phyloP scores from a whole-genome alignment of 2,329 filamentous ascomycete genomes.

The Fusarium xylarioides region DNA sequence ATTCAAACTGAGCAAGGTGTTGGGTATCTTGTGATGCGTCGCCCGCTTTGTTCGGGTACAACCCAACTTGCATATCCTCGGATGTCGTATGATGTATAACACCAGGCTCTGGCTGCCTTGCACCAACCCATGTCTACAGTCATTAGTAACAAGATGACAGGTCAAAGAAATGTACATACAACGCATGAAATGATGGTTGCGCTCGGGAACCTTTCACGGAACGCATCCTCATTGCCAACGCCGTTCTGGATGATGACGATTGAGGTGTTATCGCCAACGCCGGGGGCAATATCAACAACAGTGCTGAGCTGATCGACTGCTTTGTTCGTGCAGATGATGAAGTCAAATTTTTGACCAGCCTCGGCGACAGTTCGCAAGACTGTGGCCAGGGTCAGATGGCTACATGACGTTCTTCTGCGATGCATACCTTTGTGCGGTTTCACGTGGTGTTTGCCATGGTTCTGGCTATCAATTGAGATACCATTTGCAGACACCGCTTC shows the following conservation, averaged over 20 bases:
- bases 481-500: slow-evolving; percentile 61
- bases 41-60: slow-evolving; percentile 54
- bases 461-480: slow-evolving; percentile 62
- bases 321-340: slow-evolving; percentile 36
- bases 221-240: slow-evolving; percentile 67
- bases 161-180: slow-evolving; percentile 45
- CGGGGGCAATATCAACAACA: slow-evolving; percentile 40
- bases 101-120: slow-evolving; percentile 59
- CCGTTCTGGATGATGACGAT: slow-evolving; percentile 71
- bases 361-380: slow-evolving; percentile 28
- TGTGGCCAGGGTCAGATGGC: no score
- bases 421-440: slow-evolving; percentile 56
- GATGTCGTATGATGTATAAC: slow-evolving; percentile 59
- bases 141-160: background rate
- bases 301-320: slow-evolving; percentile 28
- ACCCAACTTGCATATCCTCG: slow-evolving; percentile 64
- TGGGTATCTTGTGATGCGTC: slow-evolving; percentile 45
- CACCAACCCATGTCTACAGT: slow-evolving; percentile 60
- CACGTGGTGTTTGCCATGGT: slow-evolving; percentile 64
- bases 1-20: slow-evolving; percentile 53
- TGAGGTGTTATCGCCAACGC: slow-evolving; percentile 54
- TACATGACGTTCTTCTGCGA: no score
- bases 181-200: slow-evolving; percentile 66
- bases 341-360: slow-evolving; percentile 27
- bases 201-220: slow-evolving; percentile 56